Evolutionary conservation across 305 asterid species (phyloP).

Genomic region (Striga hermonthica): DNA sequence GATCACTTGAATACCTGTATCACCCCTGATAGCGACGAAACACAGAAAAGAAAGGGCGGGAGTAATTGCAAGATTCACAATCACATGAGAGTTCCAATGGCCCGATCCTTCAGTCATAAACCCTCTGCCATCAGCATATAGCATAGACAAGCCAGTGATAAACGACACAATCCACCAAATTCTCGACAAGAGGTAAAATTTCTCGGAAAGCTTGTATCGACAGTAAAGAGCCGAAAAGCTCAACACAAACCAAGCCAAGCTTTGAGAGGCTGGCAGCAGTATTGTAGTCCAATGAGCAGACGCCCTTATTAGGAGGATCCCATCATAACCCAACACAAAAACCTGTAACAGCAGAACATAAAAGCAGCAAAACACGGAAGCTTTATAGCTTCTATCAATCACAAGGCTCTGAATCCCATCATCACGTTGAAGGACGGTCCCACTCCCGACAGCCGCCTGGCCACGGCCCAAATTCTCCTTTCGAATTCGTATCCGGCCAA

Average conservation of each 20-base stretch:
- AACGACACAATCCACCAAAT: conserved; percentile 91
- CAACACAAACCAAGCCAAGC: conserved; percentile 71
- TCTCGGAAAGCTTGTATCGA: conserved; percentile 51
- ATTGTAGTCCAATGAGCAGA: conserved; percentile 53
- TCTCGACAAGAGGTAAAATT: conserved; percentile 60
- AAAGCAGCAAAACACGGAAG: conserved; percentile 60
- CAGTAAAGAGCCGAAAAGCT: conserved; percentile 64
- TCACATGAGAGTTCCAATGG: conserved; percentile 60
- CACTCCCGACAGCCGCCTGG: conserved; percentile 35
- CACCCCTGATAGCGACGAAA: conserved; percentile 66
- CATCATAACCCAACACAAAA: conserved; percentile 61
- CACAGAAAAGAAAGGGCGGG: conserved; percentile 77
- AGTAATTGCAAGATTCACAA: conserved; percentile 54
- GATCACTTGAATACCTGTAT: conserved; percentile 54
- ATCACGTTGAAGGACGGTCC: conserved; percentile 42
- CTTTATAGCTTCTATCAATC: conserved; percentile 58
- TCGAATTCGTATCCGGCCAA: conserved; percentile 48
- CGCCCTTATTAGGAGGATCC: conserved; percentile 45
- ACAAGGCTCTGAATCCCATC: conserved; percentile 52
- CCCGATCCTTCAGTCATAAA: conserved; percentile 52
- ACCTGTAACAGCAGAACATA: conserved; percentile 64
- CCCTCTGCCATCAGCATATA: conserved; percentile 68
- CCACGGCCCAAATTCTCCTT: conserved; percentile 50
- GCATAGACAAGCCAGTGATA: conserved; percentile 46
- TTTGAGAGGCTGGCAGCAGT: conserved; percentile 62